phyloP scores from a whole-genome alignment of 257 asterid species.

The Parsonsia alboflavescens region DNA sequence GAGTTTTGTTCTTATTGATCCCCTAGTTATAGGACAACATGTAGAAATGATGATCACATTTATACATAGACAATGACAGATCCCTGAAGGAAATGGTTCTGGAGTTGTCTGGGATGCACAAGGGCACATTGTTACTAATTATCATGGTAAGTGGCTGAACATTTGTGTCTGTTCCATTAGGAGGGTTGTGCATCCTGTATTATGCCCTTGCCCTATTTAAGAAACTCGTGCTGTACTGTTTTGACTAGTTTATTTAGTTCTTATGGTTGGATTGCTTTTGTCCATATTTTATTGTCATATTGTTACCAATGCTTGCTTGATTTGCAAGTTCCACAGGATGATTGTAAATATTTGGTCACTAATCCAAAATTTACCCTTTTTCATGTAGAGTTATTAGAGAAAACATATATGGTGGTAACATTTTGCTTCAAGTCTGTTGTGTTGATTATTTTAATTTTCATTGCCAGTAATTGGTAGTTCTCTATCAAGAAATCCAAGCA shows the following conservation, averaged over 20 bases:
- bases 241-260: not conserved
- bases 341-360: not conserved
- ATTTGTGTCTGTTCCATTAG: not conserved
- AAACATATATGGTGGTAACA: not conserved
- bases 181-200: not conserved
- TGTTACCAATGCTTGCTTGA: not conserved
- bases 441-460: conserved; percentile 4
- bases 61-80: conserved; percentile 28
- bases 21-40: not conserved
- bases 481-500: conserved; percentile 77
- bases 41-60: conserved; percentile 2
- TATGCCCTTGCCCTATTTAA: not conserved
- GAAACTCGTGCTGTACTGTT: not conserved
- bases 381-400: not conserved
- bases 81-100: conserved; percentile 99
- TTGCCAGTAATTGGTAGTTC: conserved; percentile 86
- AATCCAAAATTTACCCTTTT: not conserved
- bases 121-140: conserved; percentile 94
- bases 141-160: conserved; percentile 64
- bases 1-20: not conserved
- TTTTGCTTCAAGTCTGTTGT: not conserved
- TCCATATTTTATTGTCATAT: not conserved
- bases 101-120: conserved; percentile 94
- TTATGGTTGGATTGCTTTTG: not conserved
- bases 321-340: not conserved